Base-by-base conservation (phyloP, 2,329 filamentous ascomycete species). In the Aspergillus sp. region DNA sequence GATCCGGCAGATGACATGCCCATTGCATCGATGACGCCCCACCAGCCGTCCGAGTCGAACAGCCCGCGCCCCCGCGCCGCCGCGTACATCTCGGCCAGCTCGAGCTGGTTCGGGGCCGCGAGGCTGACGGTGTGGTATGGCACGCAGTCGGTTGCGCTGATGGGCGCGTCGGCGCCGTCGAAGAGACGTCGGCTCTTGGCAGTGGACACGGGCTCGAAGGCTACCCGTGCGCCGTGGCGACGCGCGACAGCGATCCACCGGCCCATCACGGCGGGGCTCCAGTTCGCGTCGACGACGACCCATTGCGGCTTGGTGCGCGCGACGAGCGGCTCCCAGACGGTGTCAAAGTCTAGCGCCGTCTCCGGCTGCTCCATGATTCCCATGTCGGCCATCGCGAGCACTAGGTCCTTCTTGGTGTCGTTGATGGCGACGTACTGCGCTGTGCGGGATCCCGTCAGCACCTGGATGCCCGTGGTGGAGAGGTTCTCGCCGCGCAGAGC, bases 361-460 rank as follows among this genome's bases (percentile, higher is more conserved):
- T 70, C 68, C 2, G 75, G 71, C 6, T 72, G 70, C 60, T 84
- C 79, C 36, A 96, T 82, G 61, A 96, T 93, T 50, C 79, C 82
- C 91, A 97, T 96, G 67, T 97, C 94, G 4, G 93, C 92, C 90
- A 96, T 95, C 43, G 91, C 93, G 57, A 96, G 73, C n/a, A 92
- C 80, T 2, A 99, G 82, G 57, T 92, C 88, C 69, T 91, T 95
- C 54, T 87, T 83, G 0, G 78, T 78, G 65, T 95, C 89, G 67
- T 97, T 99, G 58, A 97, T 78, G 14, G 93, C 88, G 3, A 97
- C 83, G 68, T 97, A 97, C 69, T 96, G 91, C 0, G 92, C 90
- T 2, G 93, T 97, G 51, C 88, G 82, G 30, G 79, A 79, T 41
- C 78, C 70, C 14, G 72, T 73, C 3, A 88, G 73, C 47, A 78